Conservation (phyloP, 108 stramenopile genomes). For the Asterionellopsis glacialis region DNA sequence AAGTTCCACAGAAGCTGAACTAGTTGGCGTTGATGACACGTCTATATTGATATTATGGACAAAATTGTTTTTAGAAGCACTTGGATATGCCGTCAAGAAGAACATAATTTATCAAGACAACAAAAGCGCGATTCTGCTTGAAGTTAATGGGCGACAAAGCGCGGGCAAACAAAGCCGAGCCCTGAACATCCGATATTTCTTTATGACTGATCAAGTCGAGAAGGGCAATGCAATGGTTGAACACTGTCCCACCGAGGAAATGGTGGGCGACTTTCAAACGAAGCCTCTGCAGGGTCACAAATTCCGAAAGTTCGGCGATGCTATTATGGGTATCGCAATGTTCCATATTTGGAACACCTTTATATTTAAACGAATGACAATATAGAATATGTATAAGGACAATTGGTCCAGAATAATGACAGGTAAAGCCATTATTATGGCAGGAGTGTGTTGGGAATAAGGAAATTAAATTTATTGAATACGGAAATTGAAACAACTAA, state of each 20-base stretch:
- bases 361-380: too few relatives aligned
- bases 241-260: slow-evolving; percentile 24
- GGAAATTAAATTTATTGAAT: too few relatives aligned
- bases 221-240: slow-evolving; percentile 12
- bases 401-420: too few relatives aligned
- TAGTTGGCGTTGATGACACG: slow-evolving; percentile 21
- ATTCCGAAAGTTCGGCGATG: slow-evolving; percentile 9
- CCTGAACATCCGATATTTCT: slow-evolving; percentile 29
- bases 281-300: slow-evolving; percentile 28
- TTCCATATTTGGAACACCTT: too few relatives aligned
- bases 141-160: slow-evolving; percentile 24
- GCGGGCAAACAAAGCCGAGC: slow-evolving; percentile 20
- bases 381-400: too few relatives aligned
- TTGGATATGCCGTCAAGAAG: slow-evolving; percentile 16
- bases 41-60: slow-evolving; percentile 23
- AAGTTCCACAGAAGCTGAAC: slow-evolving; percentile 33
- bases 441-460: too few relatives aligned
- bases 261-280: slow-evolving; percentile 22
- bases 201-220: slow-evolving; percentile 21
- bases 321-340: too few relatives aligned
- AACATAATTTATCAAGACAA: slow-evolving; percentile 38
- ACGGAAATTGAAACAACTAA: too few relatives aligned
- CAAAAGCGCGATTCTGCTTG: slow-evolving; percentile 30
- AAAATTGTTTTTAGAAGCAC: slow-evolving; percentile 22
- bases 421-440: too few relatives aligned